Conservation (phyloP, 257 asterid genomes). For the Lavandula angustifolia region DNA sequence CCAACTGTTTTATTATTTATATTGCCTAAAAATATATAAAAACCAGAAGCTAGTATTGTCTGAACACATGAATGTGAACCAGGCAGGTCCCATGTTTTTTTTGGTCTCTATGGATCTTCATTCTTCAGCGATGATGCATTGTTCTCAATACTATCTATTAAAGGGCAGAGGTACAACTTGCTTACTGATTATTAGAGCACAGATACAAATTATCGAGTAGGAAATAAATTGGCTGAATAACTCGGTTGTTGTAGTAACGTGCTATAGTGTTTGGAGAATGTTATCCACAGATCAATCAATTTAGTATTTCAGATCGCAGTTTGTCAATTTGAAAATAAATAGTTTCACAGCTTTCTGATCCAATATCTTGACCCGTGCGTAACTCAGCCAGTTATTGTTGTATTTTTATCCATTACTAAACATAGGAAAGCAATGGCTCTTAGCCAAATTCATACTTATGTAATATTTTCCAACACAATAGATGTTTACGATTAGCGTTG, state of each 20-base stretch:
- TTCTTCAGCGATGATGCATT: background rate
- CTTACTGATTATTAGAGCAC: no score
- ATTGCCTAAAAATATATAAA: background rate
- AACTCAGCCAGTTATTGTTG: background rate
- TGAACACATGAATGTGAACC: background rate
- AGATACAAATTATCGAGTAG: no score
- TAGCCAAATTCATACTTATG: background rate
- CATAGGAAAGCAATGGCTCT: background rate
- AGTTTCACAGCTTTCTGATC: slow-evolving; percentile 6
- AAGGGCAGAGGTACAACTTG: no score
- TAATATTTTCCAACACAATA: background rate
- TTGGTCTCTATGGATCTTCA: background rate
- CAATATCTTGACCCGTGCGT: background rate
- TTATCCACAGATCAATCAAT: background rate
- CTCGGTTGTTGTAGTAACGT: background rate
- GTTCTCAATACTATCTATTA: no score
- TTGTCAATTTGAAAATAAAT: background rate
- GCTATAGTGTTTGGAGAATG: background rate
- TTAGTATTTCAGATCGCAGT: background rate
- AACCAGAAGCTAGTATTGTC: slow-evolving; percentile 7
- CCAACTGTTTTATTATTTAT: background rate
- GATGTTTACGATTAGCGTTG: background rate
- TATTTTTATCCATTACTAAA: background rate
- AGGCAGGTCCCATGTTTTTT: background rate
- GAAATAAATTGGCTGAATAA: background rate